Percentiles rank a stretch among this genome's conserved stretches.
Evolutionary conservation across 2,329 filamentous ascomycete species (phyloP).

Genomic region (Rutstroemia sp.): DNA sequence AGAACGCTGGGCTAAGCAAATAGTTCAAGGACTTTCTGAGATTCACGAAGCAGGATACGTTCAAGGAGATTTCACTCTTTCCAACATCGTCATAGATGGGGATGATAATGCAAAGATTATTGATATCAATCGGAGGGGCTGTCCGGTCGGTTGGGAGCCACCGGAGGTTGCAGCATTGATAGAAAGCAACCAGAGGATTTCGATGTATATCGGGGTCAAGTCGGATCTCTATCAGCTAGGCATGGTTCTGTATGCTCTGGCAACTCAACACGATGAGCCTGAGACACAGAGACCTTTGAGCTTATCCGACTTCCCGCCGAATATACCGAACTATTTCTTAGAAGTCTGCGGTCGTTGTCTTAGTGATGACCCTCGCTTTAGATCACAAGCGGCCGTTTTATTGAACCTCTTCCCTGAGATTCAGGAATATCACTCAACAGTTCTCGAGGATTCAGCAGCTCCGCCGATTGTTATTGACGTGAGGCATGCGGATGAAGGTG

Average conservation of each 20-base stretch:
- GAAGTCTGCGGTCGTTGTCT: slow-evolving; percentile 66
- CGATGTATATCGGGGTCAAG: slow-evolving; percentile 97
- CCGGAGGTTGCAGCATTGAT: slow-evolving; percentile 84
- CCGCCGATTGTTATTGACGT: slow-evolving; percentile 27
- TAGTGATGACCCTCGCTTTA: slow-evolving; percentile 61
- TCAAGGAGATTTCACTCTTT: slow-evolving; percentile 94
- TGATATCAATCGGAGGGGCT: slow-evolving; percentile 96
- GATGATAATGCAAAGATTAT: slow-evolving; percentile 89
- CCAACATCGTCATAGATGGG: slow-evolving; percentile 89
- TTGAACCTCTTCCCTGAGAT: slow-evolving; percentile 58
- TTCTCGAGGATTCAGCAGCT: slow-evolving; percentile 4
- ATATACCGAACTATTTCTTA: slow-evolving; percentile 78
- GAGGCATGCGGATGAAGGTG: slow-evolving; percentile 13
- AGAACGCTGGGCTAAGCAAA: slow-evolving; percentile 85
- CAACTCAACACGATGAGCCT: slow-evolving; percentile 81
- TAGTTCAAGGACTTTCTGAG: slow-evolving; percentile 80
- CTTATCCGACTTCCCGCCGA: slow-evolving; percentile 43
- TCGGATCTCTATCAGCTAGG: slow-evolving; percentile 93
- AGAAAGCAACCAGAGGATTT: slow-evolving; percentile 79
- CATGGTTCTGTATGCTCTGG: slow-evolving; percentile 90
- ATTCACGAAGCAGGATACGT: slow-evolving; percentile 96
- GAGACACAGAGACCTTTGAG: slow-evolving; percentile 69
- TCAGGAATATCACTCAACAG: slow-evolving; percentile 14
- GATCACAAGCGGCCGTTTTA: slow-evolving; percentile 66
- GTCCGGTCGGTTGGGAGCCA: slow-evolving; percentile 94